phyloP scores from a whole-genome alignment of 2,329 filamentous ascomycete genomes.

The Penicillium sp. region DNA sequence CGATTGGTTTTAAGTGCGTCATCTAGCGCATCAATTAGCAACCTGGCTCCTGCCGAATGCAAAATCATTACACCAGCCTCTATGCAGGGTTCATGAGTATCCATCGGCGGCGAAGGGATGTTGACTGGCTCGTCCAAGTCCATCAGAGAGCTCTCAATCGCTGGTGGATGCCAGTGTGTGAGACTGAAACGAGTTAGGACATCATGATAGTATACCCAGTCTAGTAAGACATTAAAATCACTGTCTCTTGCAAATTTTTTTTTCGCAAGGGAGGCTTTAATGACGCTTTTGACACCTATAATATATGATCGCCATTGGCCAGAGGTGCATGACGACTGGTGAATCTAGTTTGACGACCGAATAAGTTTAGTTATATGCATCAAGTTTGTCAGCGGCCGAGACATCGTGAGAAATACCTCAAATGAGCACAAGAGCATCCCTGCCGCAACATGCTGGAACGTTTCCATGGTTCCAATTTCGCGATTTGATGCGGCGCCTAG shows the following conservation, averaged over 20 bases:
- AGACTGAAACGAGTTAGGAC: constrained; percentile 12
- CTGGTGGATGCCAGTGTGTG: constrained; percentile 8
- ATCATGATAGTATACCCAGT: constrained; percentile 15
- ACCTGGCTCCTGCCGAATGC: not conserved
- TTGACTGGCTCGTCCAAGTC: not conserved
- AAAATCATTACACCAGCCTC: not conserved
- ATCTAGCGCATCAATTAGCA: not conserved
- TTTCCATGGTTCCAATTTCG: constrained; percentile 2
- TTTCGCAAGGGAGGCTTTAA: not conserved
- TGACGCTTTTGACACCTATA: not conserved
- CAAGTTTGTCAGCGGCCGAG: not conserved
- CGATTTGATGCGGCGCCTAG: constrained; percentile 2
- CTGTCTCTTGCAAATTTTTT: not conserved
- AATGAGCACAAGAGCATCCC: constrained; percentile 6
- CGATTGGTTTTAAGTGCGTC: not conserved
- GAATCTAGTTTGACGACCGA: not conserved
- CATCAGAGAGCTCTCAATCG: not conserved
- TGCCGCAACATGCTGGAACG: constrained; percentile 1
- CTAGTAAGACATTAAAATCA: constrained; percentile 9
- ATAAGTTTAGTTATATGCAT: not conserved
- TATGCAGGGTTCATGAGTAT: not conserved
- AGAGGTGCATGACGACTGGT: not conserved
- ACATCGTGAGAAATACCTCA: not conserved
- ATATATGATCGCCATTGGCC: not conserved
- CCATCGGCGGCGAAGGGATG: not conserved